Evolutionary conservation across 129 eudicot genomes (phyloP), one percentile per base, ranked within the genome.

Genomic region (Sambucus nigra): DNA sequence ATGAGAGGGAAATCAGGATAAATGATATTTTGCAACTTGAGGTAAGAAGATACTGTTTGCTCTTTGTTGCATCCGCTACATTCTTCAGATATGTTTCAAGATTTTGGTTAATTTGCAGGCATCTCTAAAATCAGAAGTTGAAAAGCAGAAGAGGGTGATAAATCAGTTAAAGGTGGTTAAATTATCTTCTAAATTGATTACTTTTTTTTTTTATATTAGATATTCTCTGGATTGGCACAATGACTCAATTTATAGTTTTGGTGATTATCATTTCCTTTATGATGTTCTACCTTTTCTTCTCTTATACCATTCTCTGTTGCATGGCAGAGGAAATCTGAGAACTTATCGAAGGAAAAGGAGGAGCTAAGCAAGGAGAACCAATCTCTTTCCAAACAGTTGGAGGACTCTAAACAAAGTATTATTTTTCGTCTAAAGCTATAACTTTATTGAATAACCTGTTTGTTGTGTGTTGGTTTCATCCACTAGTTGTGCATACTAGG

Each of bases 341-440:
- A 2, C 53, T 40, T 81, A 62, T 32, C 8, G 15, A 89, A 76
- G 68, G 98, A 89, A 47, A 88, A 78, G 72, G 93, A 84, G 46
- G 96, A 80, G 12, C 40, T 72, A 48, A 61, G 51, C 53, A 80
- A 76, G 61, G 84, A 76, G 79, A 73, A 61, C 47, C 78, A 76
- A 47, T 65, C 80, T 47, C 68, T 85, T 53, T 76, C 86, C 17
- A 89, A 85, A 62, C 86, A 91, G 68, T 68, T 91, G 20, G 82
- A 76, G 46, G 95, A 91, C 47, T 68, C 72, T 13, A 79, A 48
- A 55, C 88, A 74, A 57, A 73, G 77, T 70, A 63, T 5, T 25
- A 5, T 2, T 49, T 56, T 48, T 20, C 7, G 18, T 7, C 20
- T 59, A 19, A n/a, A n/a, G 10, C 20, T 16, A 1, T 62, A 17